Base-by-base conservation (phyloP, 164 flowering plant species). In the Vitis rotundifolia region DNA sequence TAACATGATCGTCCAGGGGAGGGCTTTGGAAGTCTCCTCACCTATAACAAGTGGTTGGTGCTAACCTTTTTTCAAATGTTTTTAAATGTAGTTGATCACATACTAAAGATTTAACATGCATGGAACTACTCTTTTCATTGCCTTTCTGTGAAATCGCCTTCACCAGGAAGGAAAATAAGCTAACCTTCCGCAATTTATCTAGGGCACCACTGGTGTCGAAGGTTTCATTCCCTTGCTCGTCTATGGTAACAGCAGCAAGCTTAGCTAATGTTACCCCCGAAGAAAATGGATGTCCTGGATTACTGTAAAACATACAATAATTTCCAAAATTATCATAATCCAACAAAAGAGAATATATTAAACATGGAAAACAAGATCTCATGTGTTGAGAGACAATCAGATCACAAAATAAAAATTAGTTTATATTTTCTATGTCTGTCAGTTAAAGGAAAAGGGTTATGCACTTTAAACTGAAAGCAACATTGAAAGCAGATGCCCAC, bases 171-270 rank as follows among this genome's bases (percentile, higher is more conserved):
- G 15, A 49, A 68, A 54, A 54, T 12, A 70, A 52, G 59, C 78
- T 73, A 22, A 96, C 99, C 98, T 96, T 96, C 61, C 97, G 87
- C 79, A 96, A 75, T 71, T 85, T 91, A 84, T 96, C 99, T 62
- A 93, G 71, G 66, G 97, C 97, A 67, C 98, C 98, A 84, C 99
- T 96, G 8, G 98, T 88, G 74, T 93, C 99, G 82, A 96, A 96
- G 12, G 97, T 96, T 80, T 96, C 99, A 83, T 93, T 93, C 8
- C 95, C 99, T 28, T 83, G 88, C 72, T 96, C 99, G 80, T 96
- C 99, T 89, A 83, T 89, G 15, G 99, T 96, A 63, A 93, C 92
- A 54, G 99, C 99, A 75, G 99, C 99, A 74, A 96, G 94, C 83
- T 88, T 96, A 57, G 99, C 95, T 59, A 96, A 81, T 48, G 99